Base-by-base conservation (phyloP, 1,284 basidiomycete genomes). In the Tilletiaria anomala region DNA sequence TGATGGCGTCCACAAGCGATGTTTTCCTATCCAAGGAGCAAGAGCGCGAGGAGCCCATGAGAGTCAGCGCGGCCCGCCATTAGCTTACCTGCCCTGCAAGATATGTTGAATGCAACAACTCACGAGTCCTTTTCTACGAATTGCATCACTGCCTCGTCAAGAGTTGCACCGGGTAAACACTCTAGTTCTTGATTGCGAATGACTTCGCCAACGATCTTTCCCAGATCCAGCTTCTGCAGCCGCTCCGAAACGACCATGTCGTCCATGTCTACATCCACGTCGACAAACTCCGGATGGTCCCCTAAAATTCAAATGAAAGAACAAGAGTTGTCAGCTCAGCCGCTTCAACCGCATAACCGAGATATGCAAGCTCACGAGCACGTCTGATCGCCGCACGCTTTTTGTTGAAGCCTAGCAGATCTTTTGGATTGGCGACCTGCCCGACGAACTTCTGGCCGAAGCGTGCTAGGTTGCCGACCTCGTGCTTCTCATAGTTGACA, bases 371-470 rank as follows among this genome's bases (percentile, higher is more conserved):
- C 11, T 36, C 10, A n/a, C n/a, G n/a, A n/a, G 15, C 29, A 14
- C 32, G 15, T 22, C 32, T 37, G 15, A 22, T 19, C 1, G 31
- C 58, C 58, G 80, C 32, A 8, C 20, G 81, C 68, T 83, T 89
- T 35, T 80, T 76, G 15, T 83, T 78, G 64, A 89, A 81, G 69
- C 94, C 94, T 35, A 86, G 75, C 21, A 97, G 76, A 58, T 96
- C 89, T 31, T 84, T 78, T 5, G 91, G 89, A 63, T 99, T 99
- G 8, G 91, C 93, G 12, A 97, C 77, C 17, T 76, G 77, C 2
- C 84, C 86, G 45, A 80, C 76, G 68, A 93, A 96, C 64, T 93
- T 86, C 67, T 93, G 88, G 0, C 93, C 91, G 64, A 99, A 94
- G 6, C 91, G 81, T 38, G 91, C 82, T 11, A 89, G 85, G 67